Evolutionary conservation across 139 green algal genomes (phyloP).

Genomic region (Picocystis salinarum): DNA sequence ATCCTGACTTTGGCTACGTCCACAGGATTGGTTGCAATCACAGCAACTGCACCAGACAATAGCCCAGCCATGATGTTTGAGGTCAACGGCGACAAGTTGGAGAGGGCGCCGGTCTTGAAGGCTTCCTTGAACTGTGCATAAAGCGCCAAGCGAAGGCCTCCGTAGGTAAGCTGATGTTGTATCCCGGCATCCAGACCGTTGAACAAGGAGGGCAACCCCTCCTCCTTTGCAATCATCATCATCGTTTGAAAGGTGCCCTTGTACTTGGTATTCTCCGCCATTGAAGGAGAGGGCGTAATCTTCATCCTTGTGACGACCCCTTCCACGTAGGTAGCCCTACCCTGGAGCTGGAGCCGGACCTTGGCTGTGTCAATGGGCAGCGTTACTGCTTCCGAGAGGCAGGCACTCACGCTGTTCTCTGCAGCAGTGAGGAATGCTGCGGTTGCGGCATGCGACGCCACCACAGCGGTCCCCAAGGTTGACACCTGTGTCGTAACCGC

Average conservation of each 20-base stretch:
- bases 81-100: background rate
- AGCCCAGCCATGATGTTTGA: background rate
- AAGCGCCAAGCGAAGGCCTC: background rate
- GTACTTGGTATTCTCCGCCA: too few relatives aligned
- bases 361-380: background rate
- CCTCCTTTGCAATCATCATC: background rate
- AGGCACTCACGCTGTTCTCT: background rate
- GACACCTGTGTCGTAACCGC: too few relatives aligned
- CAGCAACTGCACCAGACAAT: background rate
- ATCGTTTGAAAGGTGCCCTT: background rate
- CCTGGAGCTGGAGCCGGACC: slow-evolving; percentile 1
- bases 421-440: too few relatives aligned
- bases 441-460: too few relatives aligned
- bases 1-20: background rate
- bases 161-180: background rate
- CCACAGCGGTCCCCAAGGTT: too few relatives aligned
- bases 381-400: background rate
- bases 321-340: background rate
- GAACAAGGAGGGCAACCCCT: background rate
- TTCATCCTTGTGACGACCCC: background rate
- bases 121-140: background rate
- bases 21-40: background rate
- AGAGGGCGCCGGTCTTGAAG: background rate
- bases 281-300: background rate
- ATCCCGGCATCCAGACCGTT: background rate